Base-by-base conservation (phyloP, 331 rosid species). In the Arachis monticola region DNA sequence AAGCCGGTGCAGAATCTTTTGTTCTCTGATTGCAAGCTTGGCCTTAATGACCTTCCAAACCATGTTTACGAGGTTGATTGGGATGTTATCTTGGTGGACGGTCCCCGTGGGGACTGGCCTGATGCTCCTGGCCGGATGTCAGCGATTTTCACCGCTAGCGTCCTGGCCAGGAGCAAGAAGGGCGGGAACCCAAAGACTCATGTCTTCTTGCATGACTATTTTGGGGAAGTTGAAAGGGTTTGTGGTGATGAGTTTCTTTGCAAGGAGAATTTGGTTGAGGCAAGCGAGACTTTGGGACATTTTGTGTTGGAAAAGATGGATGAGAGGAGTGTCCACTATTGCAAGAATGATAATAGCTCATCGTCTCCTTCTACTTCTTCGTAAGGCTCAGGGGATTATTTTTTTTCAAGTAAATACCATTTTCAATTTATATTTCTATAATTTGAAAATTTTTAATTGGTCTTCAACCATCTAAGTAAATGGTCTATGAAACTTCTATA, bases 1-100 rank as follows among this genome's bases (percentile, higher is more conserved):
- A 85, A 89, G 2, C 99, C 99, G 1, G 97, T 95, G 5, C 99
- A 95, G 82, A 95, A 95, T 69, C 89, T 95, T 0, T 22, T 95
- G 4, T 95, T 92, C 44, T 92, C 97, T 0, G 97, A 95, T 2
- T 95, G 99, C 53, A 95, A 84, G 77, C 76, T 95, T 2, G 99
- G 97, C 0, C 84, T 95, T 5, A 95, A 95, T 44, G 99, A 95
- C 52, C 91, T 95, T 11, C 99, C 99, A 0, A 95, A 95, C 84
- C 97, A 95, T 52, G 99, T 92, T 0, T 95, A 95, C 11, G 99
- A 95, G 27, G 83, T 95, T 31, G 95, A 88, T 9, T 95, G 99
- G 99, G 99, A 95, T 66, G 88, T 92, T 6, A 92, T 95, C 5
- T 3, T 95, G 71, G 88, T 95, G 42, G 99, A 92, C 13, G 99